Base-by-base conservation (phyloP, 2,329 filamentous ascomycete genomes). In the Xylariales sp. region DNA sequence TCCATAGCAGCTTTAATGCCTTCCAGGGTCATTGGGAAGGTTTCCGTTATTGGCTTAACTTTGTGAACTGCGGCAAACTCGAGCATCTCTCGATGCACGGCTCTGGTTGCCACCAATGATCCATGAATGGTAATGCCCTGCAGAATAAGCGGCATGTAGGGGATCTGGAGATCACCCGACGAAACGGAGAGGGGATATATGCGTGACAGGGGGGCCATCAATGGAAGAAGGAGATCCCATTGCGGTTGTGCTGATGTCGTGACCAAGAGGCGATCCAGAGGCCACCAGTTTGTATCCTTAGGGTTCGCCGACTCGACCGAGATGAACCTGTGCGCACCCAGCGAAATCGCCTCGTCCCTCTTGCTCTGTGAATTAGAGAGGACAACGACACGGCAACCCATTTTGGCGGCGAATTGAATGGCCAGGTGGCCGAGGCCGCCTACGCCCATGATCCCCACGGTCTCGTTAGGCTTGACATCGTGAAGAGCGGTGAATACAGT, bases 391-490 rank as follows among this genome's bases (percentile, higher is more conserved):
- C 74, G 67, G 59, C 70, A 80, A 19, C 81, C 81, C 74, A 84
- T 80, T 64, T 81, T 81, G 28, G 70, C 63, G 0, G 81, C 80
- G 51, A 81, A 83, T 54, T 84, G 78, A 44, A 85, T 82, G 5
- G 80, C 81, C 24, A 85, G 56, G 53, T 84, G 81, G 4, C 81
- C 81, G 4, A 84, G 67, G 14, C 81, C 81, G 38, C 84, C 74
- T 31, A 87, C 66, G 31, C 80, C 82, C 25, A 85, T 66, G 46
- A 70, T 51, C 15, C 62, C 67, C 17, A 71, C 61, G 1, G 57
- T 59, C 35, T 65, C 61, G n/a, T 16, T 14, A 29, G 28, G 28
- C 28, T 29, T 29, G 8, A 29, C 28, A 14, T 16, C 28, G 28
- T 27, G 24, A 5, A 70, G 54, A 2, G 56, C 55, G 39, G 52